Evolutionary conservation across 2,329 filamentous ascomycete species (phyloP).

Genomic region (Davidsoniella eucalypti): DNA sequence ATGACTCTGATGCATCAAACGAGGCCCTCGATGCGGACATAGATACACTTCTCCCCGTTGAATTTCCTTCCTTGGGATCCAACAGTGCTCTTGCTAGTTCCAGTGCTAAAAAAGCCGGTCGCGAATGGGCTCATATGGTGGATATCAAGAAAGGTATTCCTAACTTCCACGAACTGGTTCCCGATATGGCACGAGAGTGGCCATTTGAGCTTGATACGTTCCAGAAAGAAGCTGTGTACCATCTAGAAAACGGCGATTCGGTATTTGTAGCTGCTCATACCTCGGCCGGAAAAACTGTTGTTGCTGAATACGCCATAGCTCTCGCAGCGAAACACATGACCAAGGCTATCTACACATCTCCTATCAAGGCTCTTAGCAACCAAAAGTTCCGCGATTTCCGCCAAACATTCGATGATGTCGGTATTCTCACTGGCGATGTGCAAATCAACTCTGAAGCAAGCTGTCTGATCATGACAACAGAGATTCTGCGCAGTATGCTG

Average conservation of each 20-base stretch:
- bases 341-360: slow-evolving; percentile 96
- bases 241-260: slow-evolving; percentile 88
- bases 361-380: slow-evolving; percentile 95
- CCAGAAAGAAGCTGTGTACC: slow-evolving; percentile 96
- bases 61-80: slow-evolving; percentile 83
- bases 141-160: slow-evolving; percentile 83
- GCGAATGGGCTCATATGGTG: slow-evolving; percentile 97
- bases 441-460: slow-evolving; percentile 96
- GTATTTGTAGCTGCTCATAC: slow-evolving; percentile 97
- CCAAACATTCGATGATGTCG: slow-evolving; percentile 80
- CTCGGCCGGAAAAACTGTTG: slow-evolving; percentile 93
- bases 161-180: slow-evolving; percentile 88
- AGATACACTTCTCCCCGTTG: slow-evolving; percentile 73
- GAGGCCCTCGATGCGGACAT: slow-evolving; percentile 34
- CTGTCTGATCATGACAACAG: slow-evolving; percentile 98
- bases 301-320: slow-evolving; percentile 94
- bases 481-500: slow-evolving; percentile 95
- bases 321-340: slow-evolving; percentile 98
- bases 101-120: slow-evolving; percentile 55
- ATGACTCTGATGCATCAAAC: slow-evolving; percentile 13
- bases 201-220: slow-evolving; percentile 96
- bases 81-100: slow-evolving; percentile 59
- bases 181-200: slow-evolving; percentile 91
- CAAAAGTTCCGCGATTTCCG: slow-evolving; percentile 97
- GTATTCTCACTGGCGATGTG: slow-evolving; percentile 91